A percentile compares a stretch with the other conserved stretches of the same genome.
phyloP scores from a whole-genome alignment of 2,329 filamentous ascomycete genomes.

The Albifimbria verrucaria region DNA sequence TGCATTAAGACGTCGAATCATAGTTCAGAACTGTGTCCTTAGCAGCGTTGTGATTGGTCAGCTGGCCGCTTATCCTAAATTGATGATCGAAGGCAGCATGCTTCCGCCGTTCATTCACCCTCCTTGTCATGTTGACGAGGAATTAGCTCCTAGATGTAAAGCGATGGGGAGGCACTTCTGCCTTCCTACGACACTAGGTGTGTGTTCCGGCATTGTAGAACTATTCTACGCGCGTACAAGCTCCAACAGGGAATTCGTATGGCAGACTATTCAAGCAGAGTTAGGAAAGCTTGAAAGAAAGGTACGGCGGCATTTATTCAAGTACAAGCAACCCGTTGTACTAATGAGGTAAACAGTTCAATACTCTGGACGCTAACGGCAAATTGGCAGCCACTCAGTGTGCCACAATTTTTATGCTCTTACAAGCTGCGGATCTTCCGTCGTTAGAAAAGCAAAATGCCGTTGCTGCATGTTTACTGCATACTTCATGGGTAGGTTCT shows the following conservation, averaged over 20 bases:
- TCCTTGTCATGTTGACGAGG: constrained; percentile 3
- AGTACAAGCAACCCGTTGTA: neutral
- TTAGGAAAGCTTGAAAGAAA: neutral
- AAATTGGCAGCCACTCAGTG: neutral
- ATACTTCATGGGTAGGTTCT: neutral
- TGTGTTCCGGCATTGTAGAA: constrained; percentile 4
- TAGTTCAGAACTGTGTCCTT: constrained; percentile 1
- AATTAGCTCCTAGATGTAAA: neutral
- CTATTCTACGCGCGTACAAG: constrained; percentile 3
- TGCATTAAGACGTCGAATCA: neutral
- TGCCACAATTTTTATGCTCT: constrained; percentile 1
- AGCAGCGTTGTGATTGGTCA: constrained; percentile 9
- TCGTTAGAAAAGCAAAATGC: neutral
- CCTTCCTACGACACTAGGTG: constrained; percentile 3
- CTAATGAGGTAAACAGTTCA: neutral
- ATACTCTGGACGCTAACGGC: neutral
- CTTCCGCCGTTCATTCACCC: constrained; percentile 6
- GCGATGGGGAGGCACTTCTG: neutral
- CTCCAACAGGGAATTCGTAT: constrained; percentile 1
- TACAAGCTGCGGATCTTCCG: constrained; percentile 2
- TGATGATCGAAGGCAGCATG: constrained; percentile 3
- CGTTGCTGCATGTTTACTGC: neutral
- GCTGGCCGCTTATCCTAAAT: constrained; percentile 6
- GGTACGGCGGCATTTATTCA: neutral
- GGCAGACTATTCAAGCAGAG: constrained; percentile 2